Percentiles rank a stretch among this genome's conserved stretches.
Evolutionary conservation across 2,329 filamentous ascomycete genomes (phyloP).

Genomic region (Beauveria sp.): DNA sequence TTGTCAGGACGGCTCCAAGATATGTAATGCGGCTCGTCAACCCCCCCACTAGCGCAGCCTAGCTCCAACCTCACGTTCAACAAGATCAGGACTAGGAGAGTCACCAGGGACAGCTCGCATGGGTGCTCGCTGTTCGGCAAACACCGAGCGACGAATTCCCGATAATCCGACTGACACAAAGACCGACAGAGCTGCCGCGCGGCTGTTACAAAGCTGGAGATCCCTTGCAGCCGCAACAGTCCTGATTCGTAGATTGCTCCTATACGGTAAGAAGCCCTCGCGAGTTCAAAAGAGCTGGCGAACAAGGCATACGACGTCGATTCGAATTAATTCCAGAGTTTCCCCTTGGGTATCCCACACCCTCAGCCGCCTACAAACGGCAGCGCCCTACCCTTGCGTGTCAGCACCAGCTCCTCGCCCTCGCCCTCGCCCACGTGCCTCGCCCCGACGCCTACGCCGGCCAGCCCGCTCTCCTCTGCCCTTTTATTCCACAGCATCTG

Average conservation of each 20-base stretch:
- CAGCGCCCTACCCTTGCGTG: slow-evolving; percentile 39
- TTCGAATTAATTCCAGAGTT: too few relatives aligned
- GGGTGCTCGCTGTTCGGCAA: too few relatives aligned
- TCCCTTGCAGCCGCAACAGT: neutral
- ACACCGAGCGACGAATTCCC: too few relatives aligned
- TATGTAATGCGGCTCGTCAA: neutral
- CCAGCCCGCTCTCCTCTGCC: slow-evolving; percentile 55
- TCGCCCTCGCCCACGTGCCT: slow-evolving; percentile 26
- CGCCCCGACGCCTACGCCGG: slow-evolving; percentile 47
- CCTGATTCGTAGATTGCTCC: neutral
- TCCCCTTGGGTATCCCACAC: neutral
- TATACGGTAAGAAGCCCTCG: too few relatives aligned
- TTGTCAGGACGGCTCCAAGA: slow-evolving; percentile 3
- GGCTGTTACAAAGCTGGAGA: neutral
- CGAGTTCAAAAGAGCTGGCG: too few relatives aligned
- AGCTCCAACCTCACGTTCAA: neutral
- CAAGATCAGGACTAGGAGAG: neutral
- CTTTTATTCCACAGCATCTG: slow-evolving; percentile 68
- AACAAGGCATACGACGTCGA: too few relatives aligned
- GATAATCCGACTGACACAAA: neutral
- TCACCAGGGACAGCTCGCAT: too few relatives aligned
- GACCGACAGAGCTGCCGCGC: neutral
- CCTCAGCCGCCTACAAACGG: slow-evolving; percentile 11
- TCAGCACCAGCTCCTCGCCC: slow-evolving; percentile 37
- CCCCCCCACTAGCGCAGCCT: neutral